phyloP scores from a whole-genome alignment of 441 rosid genomes.

The Sinapis alba region DNA sequence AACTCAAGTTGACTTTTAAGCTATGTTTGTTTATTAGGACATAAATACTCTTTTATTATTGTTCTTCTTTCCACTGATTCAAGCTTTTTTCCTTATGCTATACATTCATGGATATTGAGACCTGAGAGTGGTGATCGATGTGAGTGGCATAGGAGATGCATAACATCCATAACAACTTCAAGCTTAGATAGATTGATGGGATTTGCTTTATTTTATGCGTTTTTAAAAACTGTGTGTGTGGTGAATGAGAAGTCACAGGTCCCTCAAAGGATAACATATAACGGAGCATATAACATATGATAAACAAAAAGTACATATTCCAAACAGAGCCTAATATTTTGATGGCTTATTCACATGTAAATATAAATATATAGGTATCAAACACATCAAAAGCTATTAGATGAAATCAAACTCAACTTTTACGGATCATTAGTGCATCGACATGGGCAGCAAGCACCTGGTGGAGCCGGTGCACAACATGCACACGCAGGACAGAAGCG shows the following conservation, averaged over 20 bases:
- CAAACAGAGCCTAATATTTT: background rate
- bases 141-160: constrained; percentile 27
- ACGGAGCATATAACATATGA: background rate
- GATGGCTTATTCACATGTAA: background rate
- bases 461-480: constrained; percentile 34
- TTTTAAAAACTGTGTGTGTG: background rate
- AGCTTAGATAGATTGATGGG: background rate
- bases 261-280: background rate
- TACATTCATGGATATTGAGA: constrained; percentile 15
- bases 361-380: background rate
- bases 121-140: constrained; percentile 22
- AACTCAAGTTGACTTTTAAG: background rate
- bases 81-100: background rate
- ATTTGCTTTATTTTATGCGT: background rate
- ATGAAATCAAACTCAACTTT: background rate
- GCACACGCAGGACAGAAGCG: constrained; percentile 19
- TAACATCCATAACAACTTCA: constrained; percentile 31
- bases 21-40: background rate
- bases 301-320: background rate
- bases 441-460: constrained; percentile 36
- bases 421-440: constrained; percentile 17
- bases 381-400: constrained; percentile 3
- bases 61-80: background rate
- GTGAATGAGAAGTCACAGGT: background rate
- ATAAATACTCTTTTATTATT: background rate